Base-by-base conservation (phyloP, 208 protist genomes). In the Leishmania guyanensis region DNA sequence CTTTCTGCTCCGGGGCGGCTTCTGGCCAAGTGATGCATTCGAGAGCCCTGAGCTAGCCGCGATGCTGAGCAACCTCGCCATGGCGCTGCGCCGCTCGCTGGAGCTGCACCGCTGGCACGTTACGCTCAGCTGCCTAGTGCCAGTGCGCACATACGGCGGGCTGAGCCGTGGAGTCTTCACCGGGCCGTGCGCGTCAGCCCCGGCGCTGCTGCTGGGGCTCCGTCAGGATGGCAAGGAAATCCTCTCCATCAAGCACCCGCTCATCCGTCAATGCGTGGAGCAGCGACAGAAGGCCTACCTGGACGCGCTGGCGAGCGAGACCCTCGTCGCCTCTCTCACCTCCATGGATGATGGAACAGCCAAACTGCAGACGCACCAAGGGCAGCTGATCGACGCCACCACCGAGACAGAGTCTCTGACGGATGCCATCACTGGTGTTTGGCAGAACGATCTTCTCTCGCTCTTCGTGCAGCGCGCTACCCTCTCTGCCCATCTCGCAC, bases 71-170 rank as follows among this genome's bases (percentile, higher is more conserved):
- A 83, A 84, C 43, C 86, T 98, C 46, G 93, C 91, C 58, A 89
- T 94, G 84, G 93, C 91, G 48, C 84, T 98, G 22, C 87, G 93
- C 68, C 93, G 93, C 50, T 98, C 94, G 22, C 84, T 98, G 54
- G 83, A 98, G 78, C 66, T 90, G 60, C 94, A 98, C 72, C 93
- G 94, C 69, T 98, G 94, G 93, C 94, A 98, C 85, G 86, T 98
- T 53, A 93, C 86, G 29, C 58, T 95, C 12, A 94, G 85, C 54
- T 98, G 94, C 75, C 85, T 98, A 46, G 91, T 96, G 62, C 94
- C 94, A 0, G 90, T 96, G 43, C 62, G 86, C 54, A 98, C 92
- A 51, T 98, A 92, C 85, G 87, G 87, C 58, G 92, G 93, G 20
- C 82, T 98, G 33, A 97, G 90, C 78, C 89, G 93, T 46, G 94